Base-by-base conservation (phyloP, 1,284 basidiomycete species). In the Volvariella surrecta region DNA sequence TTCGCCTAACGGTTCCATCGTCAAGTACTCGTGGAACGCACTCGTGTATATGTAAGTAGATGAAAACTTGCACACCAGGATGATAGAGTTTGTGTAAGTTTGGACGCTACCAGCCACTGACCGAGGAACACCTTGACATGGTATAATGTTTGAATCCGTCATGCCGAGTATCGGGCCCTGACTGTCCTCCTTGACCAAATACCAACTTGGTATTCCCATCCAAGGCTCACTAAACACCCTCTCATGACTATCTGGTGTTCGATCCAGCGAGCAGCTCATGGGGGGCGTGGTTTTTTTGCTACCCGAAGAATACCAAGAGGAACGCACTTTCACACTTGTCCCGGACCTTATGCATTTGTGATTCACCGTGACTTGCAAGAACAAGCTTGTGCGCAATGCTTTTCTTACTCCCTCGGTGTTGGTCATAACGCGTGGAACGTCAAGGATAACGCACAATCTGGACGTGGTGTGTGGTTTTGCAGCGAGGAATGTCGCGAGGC, bases 331-430 rank as follows among this genome's bases (percentile, higher is more conserved):
- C 61, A 70, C 44, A 59, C 58, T 22, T 68, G 68, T 46, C 44
- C 59, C 32, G 54, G 54, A 9, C 76, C 75, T 2, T 76, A 72
- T 48, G 66, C 68, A 1, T 62, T 63, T 19, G 70, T 74, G 30
- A 62, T 79, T 34, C 70, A 69, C 53, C 70, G 62, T 45, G 67
- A 68, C 47, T 82, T 80, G 49, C 67, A 75, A 38, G 78, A 74
- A 54, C 78, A 80, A 55, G 76, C 79, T 40, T 83, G 80, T 50
- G 71, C 69, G 9, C 62, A 71, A 52, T 83, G 80, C 56, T 82
- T 78, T 54, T 63, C 68, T 31, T 80, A 82, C 51, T 66, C 77
- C 22, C 71, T 72, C 45, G 76, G 74, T 41, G 55, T 58, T 32
- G 53, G 59, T 17, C 58, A 58, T 49, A 64, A 58, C 40, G 59